Base-by-base conservation (phyloP, 768 basidiomycete species). In the Dendrothele bispora region DNA sequence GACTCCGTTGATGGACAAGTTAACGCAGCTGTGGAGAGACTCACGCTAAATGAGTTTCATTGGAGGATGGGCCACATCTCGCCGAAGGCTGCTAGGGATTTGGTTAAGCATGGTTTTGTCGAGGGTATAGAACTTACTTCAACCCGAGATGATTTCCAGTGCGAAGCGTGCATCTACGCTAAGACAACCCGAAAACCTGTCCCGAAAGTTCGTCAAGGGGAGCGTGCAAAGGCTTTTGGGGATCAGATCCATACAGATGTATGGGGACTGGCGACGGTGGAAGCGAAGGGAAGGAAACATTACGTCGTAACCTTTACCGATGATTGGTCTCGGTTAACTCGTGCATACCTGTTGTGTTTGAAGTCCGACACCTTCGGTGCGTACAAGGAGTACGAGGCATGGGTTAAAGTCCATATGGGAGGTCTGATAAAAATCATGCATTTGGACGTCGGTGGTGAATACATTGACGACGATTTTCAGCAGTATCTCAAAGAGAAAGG, bases 91-190 rank as follows among this genome's bases (percentile, higher is more conserved):
- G 65, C 63, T 7, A 42, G 50, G 1, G 17, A 49, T 8, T 56
- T 70, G 50, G 45, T 70, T 2, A 8, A 34, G 6, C 57, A 67
- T 5, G 65, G 62, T 11, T 51, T 61, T 26, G 55, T 72, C 14
- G 63, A 56, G 12, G 69, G 71, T 0, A 35, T 74, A 1, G 37
- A 46, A 5, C 52, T 71, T 8, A 17, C 47, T 3, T 40, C 49
- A 2, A 14, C 54, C 5, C 53, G 36, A 1, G 46, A 61, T 4
- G 46, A 58, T 7, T 55, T 62, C 40, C 61, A 63, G 20, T 80
- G 78, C 51, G 61, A 74, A 14, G 67, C 71, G 0, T 80, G 78
- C 39, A 54, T 70, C 1, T 71, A 71, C 45, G 75, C 65, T 1
- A 80, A 78, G 51, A 60, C 62, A 0, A 73, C 58, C 1, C 46